Base-by-base conservation (phyloP, 2,329 filamentous ascomycete genomes). In the Colletotrichum lentis region DNA sequence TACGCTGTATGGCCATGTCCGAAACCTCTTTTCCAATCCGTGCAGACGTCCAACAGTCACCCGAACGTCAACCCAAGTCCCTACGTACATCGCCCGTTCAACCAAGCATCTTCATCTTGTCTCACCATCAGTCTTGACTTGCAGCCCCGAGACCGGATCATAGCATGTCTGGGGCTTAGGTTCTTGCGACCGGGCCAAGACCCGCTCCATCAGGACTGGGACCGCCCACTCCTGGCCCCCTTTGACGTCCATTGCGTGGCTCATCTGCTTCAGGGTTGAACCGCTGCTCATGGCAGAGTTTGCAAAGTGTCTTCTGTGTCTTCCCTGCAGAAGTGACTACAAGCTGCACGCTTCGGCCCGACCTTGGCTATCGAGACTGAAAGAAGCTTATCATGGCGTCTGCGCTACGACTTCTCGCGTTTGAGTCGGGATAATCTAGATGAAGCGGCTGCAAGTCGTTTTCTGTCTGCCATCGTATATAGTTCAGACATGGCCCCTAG, bases 111-210 rank as follows among this genome's bases (percentile, higher is more conserved):
- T 54, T 16, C 52, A 22, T 54, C 52, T 1, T 18, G 3, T 54
- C 31, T 24, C 31, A 39, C 39, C 18, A 8, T 12, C 6, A 39
- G 12, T 8, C n/a, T 39, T 39, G 52, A 54, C 11, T 14, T 54
- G n/a, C 35, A 54, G 5, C 35, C 8, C 31, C 14, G 39, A 37
- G 35, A 39, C 31, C 35, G 8, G 52, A 54, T 39, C 52, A 49
- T 60, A 37, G 43, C 50, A 41, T 39, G 60, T 47, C 52, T 62
- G 62, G 39, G 46, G 55, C 62, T 41, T 27, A 24, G 47, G 27
- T 37, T 54, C 41, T 53, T 61, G 57, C 47, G 62, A 61, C 62
- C 44, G 62, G 57, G 60, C 62, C 62, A 65, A 65, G 62, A n/a
- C 46, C 18, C 31, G 6, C 41, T 18, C 46, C 22, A 27, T 31